These are phyloP conservation scores for Sporodiniella umbellata DNA, from an alignment of 371 early-diverging fungal genomes.

Conservation along the genomic window DNA sequence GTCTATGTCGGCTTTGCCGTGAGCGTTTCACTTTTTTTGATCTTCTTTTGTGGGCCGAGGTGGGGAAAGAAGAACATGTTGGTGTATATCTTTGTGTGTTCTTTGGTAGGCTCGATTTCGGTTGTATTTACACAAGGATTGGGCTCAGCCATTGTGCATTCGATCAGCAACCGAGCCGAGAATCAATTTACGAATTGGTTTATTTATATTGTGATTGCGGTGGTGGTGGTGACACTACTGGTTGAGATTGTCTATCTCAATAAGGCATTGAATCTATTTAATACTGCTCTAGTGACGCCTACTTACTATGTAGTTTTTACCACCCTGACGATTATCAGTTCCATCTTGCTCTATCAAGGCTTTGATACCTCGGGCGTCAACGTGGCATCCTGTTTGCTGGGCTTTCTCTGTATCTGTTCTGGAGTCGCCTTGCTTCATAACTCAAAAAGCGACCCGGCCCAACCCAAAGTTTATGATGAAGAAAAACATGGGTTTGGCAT, in stretches of 20 bases:
- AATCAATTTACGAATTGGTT: constrained; percentile 90
- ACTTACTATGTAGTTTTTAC: constrained; percentile 96
- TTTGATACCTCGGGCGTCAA: constrained; percentile 76
- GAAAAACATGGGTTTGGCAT: constrained; percentile 25
- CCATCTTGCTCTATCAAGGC: constrained; percentile 85
- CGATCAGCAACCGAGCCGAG: constrained; percentile 62
- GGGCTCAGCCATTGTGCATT: constrained; percentile 86
- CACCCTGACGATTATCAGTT: constrained; percentile 86
- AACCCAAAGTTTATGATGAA: not conserved
- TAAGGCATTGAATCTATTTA: constrained; percentile 92
- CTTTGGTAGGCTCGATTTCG: constrained; percentile 88
- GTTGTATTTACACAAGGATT: constrained; percentile 92
- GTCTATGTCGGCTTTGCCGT: constrained; percentile 73
- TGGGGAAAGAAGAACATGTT: constrained; percentile 85
- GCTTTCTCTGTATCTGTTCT: constrained; percentile 84
- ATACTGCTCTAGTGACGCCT: constrained; percentile 88
- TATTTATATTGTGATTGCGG: constrained; percentile 76
- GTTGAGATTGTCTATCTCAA: constrained; percentile 94
- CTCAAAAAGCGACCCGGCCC: constrained; percentile 20
- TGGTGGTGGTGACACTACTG: constrained; percentile 74
- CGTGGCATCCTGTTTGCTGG: constrained; percentile 82
- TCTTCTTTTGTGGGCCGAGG: constrained; percentile 78
- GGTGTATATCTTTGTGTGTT: constrained; percentile 86
- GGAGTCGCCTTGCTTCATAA: constrained; percentile 44
- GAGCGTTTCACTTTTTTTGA: constrained; percentile 52